Evolutionary conservation across 176 grass and related monocot species (phyloP), one percentile per base, ranked within the genome.

Genomic region (Poa annua): DNA sequence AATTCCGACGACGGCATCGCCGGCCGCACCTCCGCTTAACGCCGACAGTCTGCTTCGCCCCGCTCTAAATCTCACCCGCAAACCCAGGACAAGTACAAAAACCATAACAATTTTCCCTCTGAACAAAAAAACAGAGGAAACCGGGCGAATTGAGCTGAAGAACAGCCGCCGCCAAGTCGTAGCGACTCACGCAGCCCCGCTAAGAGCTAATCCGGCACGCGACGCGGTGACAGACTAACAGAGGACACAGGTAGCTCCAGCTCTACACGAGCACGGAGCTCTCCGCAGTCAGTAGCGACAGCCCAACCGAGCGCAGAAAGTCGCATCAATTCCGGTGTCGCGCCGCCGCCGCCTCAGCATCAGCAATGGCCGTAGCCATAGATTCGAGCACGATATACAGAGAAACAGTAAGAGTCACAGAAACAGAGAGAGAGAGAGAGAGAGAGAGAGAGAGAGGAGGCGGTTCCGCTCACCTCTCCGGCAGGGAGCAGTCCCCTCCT

Each of bases 351-450:
- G 55, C 24, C 76, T 8, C 53, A 44, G 62, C 63, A 35, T 11
- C 78, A 63, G 83, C 64, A 89, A 86, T 89, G 88, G 53, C 76
- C 63, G 10, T 2, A 79, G 44, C 76, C 64, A 5, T 1, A 80
- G 44, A 71, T 7, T 24, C 21, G 5, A 6, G 32, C 60, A 3
- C 70, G 22, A 36, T 24, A 12, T 13, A 35, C 22, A 4, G 3
- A 61, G 10, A 12, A 3, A n/a, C n/a, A n/a, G n/a, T n/a, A 0
- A 53, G 0, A 53, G 11, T 20, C 11, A n/a, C n/a, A n/a, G n/a
- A 25, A 38, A 39, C 38, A 39, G 38, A 39, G 38, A 39, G n/a
- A n/a, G n/a, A n/a, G n/a, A n/a, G n/a, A 38, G 36, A 5, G 3
- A 25, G 54, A 45, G 44, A 42, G 8, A 8, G 35, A 16, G 20